A percentile compares a stretch with the other conserved stretches of the same genome.
Conservation (phyloP, 1,284 basidiomycete species). For the Kwoniella shivajii region DNA sequence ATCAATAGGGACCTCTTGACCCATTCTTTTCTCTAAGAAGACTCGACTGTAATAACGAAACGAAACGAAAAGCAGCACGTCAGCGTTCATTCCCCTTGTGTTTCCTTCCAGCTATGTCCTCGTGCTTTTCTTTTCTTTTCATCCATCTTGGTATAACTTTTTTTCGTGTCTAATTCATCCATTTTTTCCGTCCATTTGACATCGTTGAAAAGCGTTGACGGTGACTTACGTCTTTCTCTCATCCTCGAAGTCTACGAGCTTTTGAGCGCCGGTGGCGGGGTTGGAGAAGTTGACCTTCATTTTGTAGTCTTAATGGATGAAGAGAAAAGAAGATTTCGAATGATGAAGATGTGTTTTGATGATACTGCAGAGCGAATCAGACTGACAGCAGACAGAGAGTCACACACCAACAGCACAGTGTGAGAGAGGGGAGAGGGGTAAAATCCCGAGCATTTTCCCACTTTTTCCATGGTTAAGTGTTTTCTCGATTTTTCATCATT, state of each 20-base stretch:
- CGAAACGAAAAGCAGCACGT: conserved; percentile 11
- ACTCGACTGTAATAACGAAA: conserved; percentile 64
- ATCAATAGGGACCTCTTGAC: conserved; percentile 88
- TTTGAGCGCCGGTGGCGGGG: conserved; percentile 95
- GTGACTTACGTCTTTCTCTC: conserved; percentile 77
- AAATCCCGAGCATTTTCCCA: no score
- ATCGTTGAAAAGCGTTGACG: not conserved
- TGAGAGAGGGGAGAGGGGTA: not conserved
- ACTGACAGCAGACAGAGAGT: conserved; percentile 8
- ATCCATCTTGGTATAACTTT: not conserved
- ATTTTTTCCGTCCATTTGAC: not conserved
- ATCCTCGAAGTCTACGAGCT: conserved; percentile 91
- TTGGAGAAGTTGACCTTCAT: conserved; percentile 99
- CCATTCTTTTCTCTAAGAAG: conserved; percentile 96
- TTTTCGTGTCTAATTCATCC: not conserved
- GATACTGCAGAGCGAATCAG: not conserved
- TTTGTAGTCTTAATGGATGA: conserved; percentile 37
- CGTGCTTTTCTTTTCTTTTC: not conserved
- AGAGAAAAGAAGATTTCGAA: not conserved
- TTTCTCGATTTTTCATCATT: conserved; percentile 6
- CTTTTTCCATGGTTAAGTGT: no score
- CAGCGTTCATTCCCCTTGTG: conserved; percentile 9
- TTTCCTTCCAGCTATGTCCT: not conserved
- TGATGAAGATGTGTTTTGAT: conserved; percentile 6
- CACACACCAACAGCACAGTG: not conserved